These are phyloP conservation scores for Tricholoma hemisulphureum DNA, from an alignment of 768 basidiomycete species.

Conservation along the genomic window DNA sequence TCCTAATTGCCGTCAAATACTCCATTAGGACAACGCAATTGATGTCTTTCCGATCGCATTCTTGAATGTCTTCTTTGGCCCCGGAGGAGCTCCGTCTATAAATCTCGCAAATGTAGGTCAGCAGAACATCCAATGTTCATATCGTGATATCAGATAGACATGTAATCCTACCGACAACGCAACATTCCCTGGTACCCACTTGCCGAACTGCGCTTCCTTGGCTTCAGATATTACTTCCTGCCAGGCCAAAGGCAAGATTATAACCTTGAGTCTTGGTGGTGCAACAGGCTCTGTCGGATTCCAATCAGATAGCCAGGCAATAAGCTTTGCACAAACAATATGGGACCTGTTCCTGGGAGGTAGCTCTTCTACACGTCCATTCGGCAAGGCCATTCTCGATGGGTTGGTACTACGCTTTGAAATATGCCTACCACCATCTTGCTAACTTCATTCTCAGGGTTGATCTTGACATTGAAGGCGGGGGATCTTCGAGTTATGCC, in stretches of 20 bases:
- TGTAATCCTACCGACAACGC: slow-evolving; percentile 58
- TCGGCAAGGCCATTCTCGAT: slow-evolving; percentile 69
- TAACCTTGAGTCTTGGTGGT: slow-evolving; percentile 59
- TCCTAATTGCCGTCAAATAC: slow-evolving; percentile 1
- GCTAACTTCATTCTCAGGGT: slow-evolving; percentile 34
- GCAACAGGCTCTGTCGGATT: slow-evolving; percentile 64
- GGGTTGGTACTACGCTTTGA: slow-evolving; percentile 52
- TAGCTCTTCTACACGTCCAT: slow-evolving; percentile 58
- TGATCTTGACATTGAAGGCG: slow-evolving; percentile 78
- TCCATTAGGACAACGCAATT: slow-evolving; percentile 56
- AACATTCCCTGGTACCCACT: slow-evolving; percentile 58
- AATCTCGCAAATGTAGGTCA: slow-evolving; percentile 64
- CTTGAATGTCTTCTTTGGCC: slow-evolving; percentile 61
- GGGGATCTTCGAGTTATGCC: slow-evolving; percentile 46
- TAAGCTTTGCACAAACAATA: slow-evolving; percentile 60
- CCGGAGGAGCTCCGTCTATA: slow-evolving; percentile 59
- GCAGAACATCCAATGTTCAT: neutral
- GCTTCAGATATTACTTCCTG: slow-evolving; percentile 63
- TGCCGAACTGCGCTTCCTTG: slow-evolving; percentile 61
- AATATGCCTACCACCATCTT: neutral
- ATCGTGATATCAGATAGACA: slow-evolving; percentile 38
- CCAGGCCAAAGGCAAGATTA: slow-evolving; percentile 62
- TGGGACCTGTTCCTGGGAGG: slow-evolving; percentile 73
- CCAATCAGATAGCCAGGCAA: slow-evolving; percentile 53
- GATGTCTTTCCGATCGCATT: slow-evolving; percentile 74